These are phyloP conservation scores for Parafenestella ontariensis DNA, from an alignment of 2,329 filamentous ascomycete genomes.

Conservation along the genomic window DNA sequence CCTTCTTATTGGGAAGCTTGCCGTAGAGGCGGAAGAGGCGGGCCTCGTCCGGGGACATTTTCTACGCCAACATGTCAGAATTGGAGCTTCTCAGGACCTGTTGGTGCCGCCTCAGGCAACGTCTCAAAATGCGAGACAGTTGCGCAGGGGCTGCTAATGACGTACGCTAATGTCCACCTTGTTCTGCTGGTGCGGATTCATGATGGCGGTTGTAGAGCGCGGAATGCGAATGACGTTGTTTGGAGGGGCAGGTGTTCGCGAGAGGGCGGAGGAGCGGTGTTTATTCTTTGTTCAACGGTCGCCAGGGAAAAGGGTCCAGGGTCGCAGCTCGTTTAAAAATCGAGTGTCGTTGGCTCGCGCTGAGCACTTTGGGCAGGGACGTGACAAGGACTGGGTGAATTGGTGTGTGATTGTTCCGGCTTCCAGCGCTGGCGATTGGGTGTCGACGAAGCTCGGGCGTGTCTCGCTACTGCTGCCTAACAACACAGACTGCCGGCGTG, in stretches of 20 bases:
- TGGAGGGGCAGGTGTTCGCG: constrained; percentile 18
- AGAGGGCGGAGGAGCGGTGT: constrained; percentile 19
- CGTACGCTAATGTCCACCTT: constrained; percentile 95
- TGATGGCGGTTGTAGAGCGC: constrained; percentile 50
- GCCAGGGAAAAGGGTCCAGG: constrained; percentile 27
- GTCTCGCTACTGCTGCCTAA: constrained; percentile 38
- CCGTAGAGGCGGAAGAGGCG: constrained; percentile 96
- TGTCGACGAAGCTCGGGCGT: constrained; percentile 31
- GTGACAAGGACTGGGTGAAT: constrained; percentile 41
- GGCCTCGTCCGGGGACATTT: constrained; percentile 92
- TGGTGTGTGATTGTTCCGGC: constrained; percentile 25
- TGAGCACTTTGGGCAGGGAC: constrained; percentile 33
- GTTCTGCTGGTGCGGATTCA: constrained; percentile 99
- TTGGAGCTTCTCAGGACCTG: not conserved
- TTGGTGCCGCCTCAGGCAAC: constrained; percentile 2
- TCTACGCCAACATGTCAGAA: constrained; percentile 61
- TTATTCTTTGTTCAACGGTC: constrained; percentile 39
- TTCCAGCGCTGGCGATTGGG: constrained; percentile 39
- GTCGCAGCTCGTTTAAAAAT: constrained; percentile 27
- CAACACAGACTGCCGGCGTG: constrained; percentile 29
- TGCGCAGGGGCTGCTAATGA: constrained; percentile 39
- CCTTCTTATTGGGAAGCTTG: constrained; percentile 95
- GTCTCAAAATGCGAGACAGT: constrained; percentile 7
- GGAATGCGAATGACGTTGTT: constrained; percentile 20
- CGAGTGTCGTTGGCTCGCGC: constrained; percentile 28